A percentile compares a stretch with the other conserved stretches of the same genome.
phyloP scores from a whole-genome alignment of 352 stramenopile species.

The Phytophthora boehmeriae region DNA sequence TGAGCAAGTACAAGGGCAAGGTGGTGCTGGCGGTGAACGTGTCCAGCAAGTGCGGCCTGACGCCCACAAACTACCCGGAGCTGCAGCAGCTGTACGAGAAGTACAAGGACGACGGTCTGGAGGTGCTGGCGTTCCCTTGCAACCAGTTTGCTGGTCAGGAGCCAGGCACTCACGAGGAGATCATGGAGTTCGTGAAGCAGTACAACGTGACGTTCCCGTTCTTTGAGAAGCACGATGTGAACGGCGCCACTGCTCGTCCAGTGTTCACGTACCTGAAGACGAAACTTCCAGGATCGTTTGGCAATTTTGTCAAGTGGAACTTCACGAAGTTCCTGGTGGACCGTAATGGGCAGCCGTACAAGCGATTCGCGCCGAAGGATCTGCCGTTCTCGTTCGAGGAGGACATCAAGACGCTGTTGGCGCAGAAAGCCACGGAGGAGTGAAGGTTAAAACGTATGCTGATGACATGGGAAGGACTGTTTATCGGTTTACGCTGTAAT shows the following conservation, averaged over 20 bases:
- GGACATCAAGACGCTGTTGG: constrained; percentile 81
- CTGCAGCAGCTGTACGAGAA: constrained; percentile 76
- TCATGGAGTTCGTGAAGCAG: constrained; percentile 64
- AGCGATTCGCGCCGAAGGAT: constrained; percentile 75
- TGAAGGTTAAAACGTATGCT: too few species aligned
- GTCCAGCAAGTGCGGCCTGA: constrained; percentile 84
- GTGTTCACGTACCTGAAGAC: constrained; percentile 89
- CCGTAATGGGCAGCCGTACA: constrained; percentile 77
- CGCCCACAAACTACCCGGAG: constrained; percentile 89
- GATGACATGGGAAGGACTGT: too few species aligned
- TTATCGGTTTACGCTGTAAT: too few species aligned
- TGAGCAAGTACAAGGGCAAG: constrained; percentile 75
- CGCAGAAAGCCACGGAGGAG: constrained; percentile 15
- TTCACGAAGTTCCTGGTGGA: constrained; percentile 93
- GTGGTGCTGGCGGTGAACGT: constrained; percentile 83
- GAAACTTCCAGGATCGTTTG: constrained; percentile 69
- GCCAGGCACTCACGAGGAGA: constrained; percentile 79
- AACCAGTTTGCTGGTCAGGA: constrained; percentile 81
- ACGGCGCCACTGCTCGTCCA: constrained; percentile 75
- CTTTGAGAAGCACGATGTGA: constrained; percentile 89
- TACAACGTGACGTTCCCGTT: constrained; percentile 56
- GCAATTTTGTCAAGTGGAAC: constrained; percentile 89
- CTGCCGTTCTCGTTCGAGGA: constrained; percentile 73
- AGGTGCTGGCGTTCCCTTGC: constrained; percentile 87
- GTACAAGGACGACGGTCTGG: constrained; percentile 65